Percentiles rank a stretch among this genome's conserved stretches.
Conservation (phyloP, 164 flowering plant genomes). For the Buxus sempervirens region DNA sequence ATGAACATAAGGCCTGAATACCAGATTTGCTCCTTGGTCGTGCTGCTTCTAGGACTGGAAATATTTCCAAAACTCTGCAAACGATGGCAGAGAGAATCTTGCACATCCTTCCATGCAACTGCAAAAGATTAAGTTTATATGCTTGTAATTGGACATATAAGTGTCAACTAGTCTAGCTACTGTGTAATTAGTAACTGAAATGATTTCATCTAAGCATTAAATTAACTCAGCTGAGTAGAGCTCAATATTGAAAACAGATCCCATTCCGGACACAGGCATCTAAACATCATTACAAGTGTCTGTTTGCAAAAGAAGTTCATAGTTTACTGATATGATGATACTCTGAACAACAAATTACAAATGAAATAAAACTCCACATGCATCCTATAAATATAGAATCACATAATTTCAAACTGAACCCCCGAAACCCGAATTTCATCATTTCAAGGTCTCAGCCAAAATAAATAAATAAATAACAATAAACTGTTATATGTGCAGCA, state of each 20-base stretch:
- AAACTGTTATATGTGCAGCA: not conserved
- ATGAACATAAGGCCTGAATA: slow-evolving; percentile 88
- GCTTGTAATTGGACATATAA: not conserved
- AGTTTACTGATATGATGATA: too few species aligned
- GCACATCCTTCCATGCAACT: slow-evolving; percentile 97
- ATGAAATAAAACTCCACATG: not conserved
- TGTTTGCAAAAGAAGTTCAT: too few species aligned
- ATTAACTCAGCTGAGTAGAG: not conserved
- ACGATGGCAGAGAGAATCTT: slow-evolving; percentile 60
- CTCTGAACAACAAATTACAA: too few species aligned
- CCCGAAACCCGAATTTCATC: not conserved
- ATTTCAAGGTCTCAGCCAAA: not conserved
- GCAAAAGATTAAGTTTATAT: slow-evolving; percentile 19
- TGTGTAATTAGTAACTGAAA: not conserved
- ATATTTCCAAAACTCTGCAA: slow-evolving; percentile 68
- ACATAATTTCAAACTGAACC: not conserved
- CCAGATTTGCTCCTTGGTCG: slow-evolving; percentile 96
- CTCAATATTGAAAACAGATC: not conserved
- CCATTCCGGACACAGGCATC: not conserved
- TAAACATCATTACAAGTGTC: too few species aligned
- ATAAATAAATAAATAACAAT: too few species aligned
- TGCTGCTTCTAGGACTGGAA: slow-evolving; percentile 88
- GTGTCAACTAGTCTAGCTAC: not conserved
- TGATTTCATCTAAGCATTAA: not conserved
- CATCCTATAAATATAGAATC: not conserved